Conservation (phyloP, 2,329 filamentous ascomycete genomes). For the Capronia americana region DNA sequence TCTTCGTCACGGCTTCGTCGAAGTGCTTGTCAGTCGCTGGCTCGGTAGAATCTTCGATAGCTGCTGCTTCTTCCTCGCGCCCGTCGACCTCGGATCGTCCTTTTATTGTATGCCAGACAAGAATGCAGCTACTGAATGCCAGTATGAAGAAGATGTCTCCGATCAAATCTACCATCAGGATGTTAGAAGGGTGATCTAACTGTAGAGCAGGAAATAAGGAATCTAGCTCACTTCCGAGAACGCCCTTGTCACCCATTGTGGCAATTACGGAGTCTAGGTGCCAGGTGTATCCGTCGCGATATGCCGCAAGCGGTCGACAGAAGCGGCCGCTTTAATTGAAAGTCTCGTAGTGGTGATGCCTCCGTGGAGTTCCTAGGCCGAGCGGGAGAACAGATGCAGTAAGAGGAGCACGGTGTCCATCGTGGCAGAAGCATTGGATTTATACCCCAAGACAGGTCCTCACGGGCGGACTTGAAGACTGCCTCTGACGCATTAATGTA, state of each 20-base stretch:
- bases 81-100: not conserved
- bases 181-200: not conserved
- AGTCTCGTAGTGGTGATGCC: not conserved
- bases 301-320: not conserved
- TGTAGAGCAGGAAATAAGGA: not conserved
- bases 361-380: not conserved
- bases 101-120: not conserved
- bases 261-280: not conserved
- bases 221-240: not conserved
- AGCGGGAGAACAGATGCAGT: not conserved
- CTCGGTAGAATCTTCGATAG: not conserved
- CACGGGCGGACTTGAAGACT: not conserved
- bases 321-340: not conserved
- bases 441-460: not conserved
- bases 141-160: not conserved
- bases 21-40: not conserved
- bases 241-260: not conserved
- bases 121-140: not conserved
- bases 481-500: not conserved
- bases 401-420: not conserved
- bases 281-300: not conserved
- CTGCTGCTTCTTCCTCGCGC: not conserved
- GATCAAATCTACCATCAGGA: not conserved
- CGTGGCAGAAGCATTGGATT: not conserved
- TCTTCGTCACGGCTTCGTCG: not conserved